Evolutionary conservation across 495 filamentous ascomycete genomes (phyloP), one percentile per base, ranked within the genome.

Genomic region (Trichoderma parareesei): DNA sequence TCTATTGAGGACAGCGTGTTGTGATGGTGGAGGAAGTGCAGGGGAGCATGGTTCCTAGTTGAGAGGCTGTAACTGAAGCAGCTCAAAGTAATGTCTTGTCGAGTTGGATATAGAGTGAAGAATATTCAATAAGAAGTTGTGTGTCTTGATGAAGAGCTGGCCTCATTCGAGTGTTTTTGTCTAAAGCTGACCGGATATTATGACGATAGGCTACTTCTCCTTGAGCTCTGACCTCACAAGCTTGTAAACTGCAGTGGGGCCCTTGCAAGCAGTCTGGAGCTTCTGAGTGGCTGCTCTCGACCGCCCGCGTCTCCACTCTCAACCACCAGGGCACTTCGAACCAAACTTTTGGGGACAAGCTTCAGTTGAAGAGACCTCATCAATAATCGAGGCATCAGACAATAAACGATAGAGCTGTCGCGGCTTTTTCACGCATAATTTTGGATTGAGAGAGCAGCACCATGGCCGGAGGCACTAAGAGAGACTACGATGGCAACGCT

Each of bases 401-500:
- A 27, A 27, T 27, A 27, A 27, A 27, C 27, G 27, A 27, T 2
- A 27, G 27, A 27, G 27, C 27, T 27, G 0, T 27, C 27, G 27
- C 27, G 27, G 27, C 27, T 1, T 27, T 27, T 2, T 27, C 27
- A 27, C 27, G 27, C 27, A 27, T 27, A 0, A 27, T 27, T 2
- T 27, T 49, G 2, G n/a, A 20, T 35, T 13, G 18, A 9, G 63
- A 14, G 43, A 42, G 33, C 13, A 65, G 66, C 62, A 68, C 55
- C 61, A 78, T 81, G 78, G 76, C 68, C 49, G 77, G 79, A 63
- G 82, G 81, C 60, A 76, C 81, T 49, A 88, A 88, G 76, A 78
- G 85, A 69, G 82, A 86, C 71, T 77, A 84, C 73, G 81, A 85
- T 67, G 86, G 86, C 42, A 81, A 85, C 64, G 75, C 79, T 35